phyloP scores from a whole-genome alignment of 2,329 filamentous ascomycete species.

The Intubia oerlemansii region DNA sequence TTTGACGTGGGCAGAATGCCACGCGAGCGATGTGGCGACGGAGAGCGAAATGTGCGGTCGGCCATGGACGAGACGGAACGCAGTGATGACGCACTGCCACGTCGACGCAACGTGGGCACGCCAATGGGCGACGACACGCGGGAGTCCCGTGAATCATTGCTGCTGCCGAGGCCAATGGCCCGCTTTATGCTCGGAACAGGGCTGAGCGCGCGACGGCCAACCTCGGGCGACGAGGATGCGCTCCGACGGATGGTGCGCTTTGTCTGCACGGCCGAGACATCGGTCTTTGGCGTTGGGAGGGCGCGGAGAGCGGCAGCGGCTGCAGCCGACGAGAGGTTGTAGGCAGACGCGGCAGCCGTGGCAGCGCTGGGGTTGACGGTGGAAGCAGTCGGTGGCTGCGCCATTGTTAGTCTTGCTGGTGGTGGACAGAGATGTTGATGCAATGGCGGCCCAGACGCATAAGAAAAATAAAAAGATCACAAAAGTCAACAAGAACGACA shows the following conservation, averaged over 20 bases:
- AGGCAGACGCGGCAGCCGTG: slow-evolving; percentile 63
- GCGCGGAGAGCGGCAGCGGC: slow-evolving; percentile 70
- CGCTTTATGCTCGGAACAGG: slow-evolving; percentile 6
- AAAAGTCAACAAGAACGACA: not conserved
- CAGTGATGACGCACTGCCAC: slow-evolving; percentile 45
- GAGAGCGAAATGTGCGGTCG: slow-evolving; percentile 67
- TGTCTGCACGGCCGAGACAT: slow-evolving; percentile 65
- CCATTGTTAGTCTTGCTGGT: slow-evolving; percentile 8
- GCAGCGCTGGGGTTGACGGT: slow-evolving; percentile 54
- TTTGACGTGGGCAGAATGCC: not conserved
- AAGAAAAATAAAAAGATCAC: not conserved
- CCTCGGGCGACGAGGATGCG: slow-evolving; percentile 48
- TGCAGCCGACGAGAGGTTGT: slow-evolving; percentile 67
- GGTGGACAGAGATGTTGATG: slow-evolving; percentile 1
- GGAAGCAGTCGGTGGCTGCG: slow-evolving; percentile 38
- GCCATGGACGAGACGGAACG: slow-evolving; percentile 67
- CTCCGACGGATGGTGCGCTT: slow-evolving; percentile 62
- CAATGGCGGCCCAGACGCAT: slow-evolving; percentile 1
- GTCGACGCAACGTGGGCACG: slow-evolving; percentile 30
- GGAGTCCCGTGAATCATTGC: slow-evolving; percentile 1
- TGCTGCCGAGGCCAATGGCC: slow-evolving; percentile 2
- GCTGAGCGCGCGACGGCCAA: slow-evolving; percentile 7
- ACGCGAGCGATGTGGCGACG: slow-evolving; percentile 33
- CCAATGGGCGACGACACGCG: slow-evolving; percentile 3
- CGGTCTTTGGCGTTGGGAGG: slow-evolving; percentile 55